A percentile compares a stretch with the other conserved stretches of the same genome.
Conservation (phyloP, 768 basidiomycete species). For the Hortiboletus flavorubellus region DNA sequence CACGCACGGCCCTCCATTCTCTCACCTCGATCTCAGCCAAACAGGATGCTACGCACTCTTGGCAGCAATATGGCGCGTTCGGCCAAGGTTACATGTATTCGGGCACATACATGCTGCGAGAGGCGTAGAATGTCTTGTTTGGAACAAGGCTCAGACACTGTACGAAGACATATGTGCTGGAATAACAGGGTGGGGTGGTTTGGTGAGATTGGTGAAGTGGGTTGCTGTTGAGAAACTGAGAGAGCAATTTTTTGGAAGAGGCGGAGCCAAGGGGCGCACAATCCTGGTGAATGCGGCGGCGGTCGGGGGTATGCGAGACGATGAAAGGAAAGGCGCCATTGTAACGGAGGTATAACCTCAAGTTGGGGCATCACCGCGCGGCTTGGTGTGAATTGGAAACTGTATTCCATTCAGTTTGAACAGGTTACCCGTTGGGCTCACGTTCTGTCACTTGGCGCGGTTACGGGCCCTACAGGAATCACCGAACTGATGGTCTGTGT, state of each 20-base stretch:
- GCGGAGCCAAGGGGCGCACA: background rate
- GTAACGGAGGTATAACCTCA: conserved; percentile 1
- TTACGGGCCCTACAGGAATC: background rate
- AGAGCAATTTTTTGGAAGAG: background rate
- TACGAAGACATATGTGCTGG: conserved; percentile 8
- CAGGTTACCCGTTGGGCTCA: background rate
- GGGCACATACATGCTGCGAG: conserved; percentile 13
- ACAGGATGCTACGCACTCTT: conserved; percentile 6
- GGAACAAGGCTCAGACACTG: conserved; percentile 1
- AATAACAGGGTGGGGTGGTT: background rate
- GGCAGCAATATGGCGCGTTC: conserved; percentile 2
- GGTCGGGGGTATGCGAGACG: conserved; percentile 1
- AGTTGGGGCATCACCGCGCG: too few relatives aligned
- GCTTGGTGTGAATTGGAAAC: too few relatives aligned
- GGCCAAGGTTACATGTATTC: conserved; percentile 7
- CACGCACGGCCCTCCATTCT: too few relatives aligned
- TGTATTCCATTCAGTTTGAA: too few relatives aligned
- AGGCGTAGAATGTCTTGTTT: background rate
- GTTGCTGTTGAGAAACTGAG: background rate
- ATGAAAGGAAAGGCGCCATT: conserved; percentile 6
- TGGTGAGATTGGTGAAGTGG: background rate
- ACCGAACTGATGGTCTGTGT: too few relatives aligned
- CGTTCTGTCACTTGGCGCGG: background rate
- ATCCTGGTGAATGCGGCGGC: conserved; percentile 7
- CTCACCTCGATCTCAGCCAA: too few relatives aligned